These are phyloP conservation scores for Myxozyma neotropica DNA, from an alignment of 805 yeast species.

Conservation along the genomic window DNA sequence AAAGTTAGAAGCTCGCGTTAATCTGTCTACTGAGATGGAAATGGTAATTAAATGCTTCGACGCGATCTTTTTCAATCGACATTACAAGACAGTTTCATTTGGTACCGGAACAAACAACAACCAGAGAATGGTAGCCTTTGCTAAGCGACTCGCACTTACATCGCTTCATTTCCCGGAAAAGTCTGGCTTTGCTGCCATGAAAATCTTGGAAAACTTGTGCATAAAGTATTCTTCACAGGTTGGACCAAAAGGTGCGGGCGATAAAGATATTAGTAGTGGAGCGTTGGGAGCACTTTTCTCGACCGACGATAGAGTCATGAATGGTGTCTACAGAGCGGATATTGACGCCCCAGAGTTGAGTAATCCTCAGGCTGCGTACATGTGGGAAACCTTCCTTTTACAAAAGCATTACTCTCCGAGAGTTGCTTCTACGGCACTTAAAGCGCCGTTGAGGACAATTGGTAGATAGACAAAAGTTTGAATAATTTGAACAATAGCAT, in stretches of 20 bases:
- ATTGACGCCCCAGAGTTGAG: slow-evolving; percentile 69
- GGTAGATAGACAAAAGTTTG: slow-evolving; percentile 13
- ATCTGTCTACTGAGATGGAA: slow-evolving; percentile 87
- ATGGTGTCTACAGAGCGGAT: slow-evolving; percentile 73
- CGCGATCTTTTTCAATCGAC: slow-evolving; percentile 72
- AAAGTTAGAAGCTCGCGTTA: slow-evolving; percentile 54
- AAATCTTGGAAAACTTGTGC: slow-evolving; percentile 74
- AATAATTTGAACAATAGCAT: background rate
- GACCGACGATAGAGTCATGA: slow-evolving; percentile 84
- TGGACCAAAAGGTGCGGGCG: slow-evolving; percentile 3
- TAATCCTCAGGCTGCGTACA: slow-evolving; percentile 83
- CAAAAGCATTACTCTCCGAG: slow-evolving; percentile 82
- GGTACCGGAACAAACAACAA: slow-evolving; percentile 32
- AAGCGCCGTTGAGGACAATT: slow-evolving; percentile 22
- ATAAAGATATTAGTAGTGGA: slow-evolving; percentile 16
- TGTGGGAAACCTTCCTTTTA: slow-evolving; percentile 84
- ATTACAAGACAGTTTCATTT: slow-evolving; percentile 27
- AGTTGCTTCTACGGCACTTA: slow-evolving; percentile 65
- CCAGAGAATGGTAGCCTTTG: slow-evolving; percentile 68
- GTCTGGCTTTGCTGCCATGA: slow-evolving; percentile 73
- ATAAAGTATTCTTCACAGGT: slow-evolving; percentile 57
- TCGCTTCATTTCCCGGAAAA: slow-evolving; percentile 83
- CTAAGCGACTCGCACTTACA: slow-evolving; percentile 72
- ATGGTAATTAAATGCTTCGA: slow-evolving; percentile 76
- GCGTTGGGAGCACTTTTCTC: slow-evolving; percentile 75